These are phyloP conservation scores for Nemania sp. DNA, from an alignment of 2,329 filamentous ascomycete genomes.

Conservation along the genomic window DNA sequence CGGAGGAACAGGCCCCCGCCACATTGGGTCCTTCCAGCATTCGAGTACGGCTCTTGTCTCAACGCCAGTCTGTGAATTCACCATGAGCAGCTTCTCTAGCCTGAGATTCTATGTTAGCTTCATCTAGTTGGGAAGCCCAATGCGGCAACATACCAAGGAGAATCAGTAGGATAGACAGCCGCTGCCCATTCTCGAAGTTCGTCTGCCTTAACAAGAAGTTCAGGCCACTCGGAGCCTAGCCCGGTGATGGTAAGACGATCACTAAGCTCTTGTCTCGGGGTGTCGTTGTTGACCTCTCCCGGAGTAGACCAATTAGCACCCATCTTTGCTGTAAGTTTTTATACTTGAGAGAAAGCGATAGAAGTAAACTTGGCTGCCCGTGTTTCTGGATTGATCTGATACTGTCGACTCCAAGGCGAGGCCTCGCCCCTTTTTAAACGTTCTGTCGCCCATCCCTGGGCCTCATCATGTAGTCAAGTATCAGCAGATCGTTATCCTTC, in stretches of 20 bases:
- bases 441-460: too few relatives aligned
- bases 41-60: slow-evolving; percentile 21
- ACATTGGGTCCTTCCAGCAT: slow-evolving; percentile 22
- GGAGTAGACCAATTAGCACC: slow-evolving; percentile 19
- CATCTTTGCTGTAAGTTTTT: slow-evolving; percentile 14
- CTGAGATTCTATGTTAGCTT: slow-evolving; percentile 8
- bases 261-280: slow-evolving; percentile 2
- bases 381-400: too few relatives aligned
- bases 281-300: background rate
- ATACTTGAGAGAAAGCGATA: too few relatives aligned
- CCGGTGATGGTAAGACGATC: slow-evolving; percentile 25
- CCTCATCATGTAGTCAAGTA: too few relatives aligned
- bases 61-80: slow-evolving; percentile 23
- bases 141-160: too few relatives aligned
- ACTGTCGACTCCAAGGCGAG: too few relatives aligned
- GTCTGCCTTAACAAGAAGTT: slow-evolving; percentile 7
- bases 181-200: slow-evolving; percentile 13
- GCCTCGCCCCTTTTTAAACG: too few relatives aligned
- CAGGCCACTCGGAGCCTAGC: background rate
- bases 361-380: too few relatives aligned
- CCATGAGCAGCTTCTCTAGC: slow-evolving; percentile 23
- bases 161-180: background rate
- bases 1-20: slow-evolving; percentile 21
- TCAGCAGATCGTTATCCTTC: too few relatives aligned
- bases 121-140: too few relatives aligned